Evolutionary conservation across 1,284 basidiomycete genomes (phyloP), one percentile per base, ranked within the genome.

Genomic region (Grifola frondosa): DNA sequence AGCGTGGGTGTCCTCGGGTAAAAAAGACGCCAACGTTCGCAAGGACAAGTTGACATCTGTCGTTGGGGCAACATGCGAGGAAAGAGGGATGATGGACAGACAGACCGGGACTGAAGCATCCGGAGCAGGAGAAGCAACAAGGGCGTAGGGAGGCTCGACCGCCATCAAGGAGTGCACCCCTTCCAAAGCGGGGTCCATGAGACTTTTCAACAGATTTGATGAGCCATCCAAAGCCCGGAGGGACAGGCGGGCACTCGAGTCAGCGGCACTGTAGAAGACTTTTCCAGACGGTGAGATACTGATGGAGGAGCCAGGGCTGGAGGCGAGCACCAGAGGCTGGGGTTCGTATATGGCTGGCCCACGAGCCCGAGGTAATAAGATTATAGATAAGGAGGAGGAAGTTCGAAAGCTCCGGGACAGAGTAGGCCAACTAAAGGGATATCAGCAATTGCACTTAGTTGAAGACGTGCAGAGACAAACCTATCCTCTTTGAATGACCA

Each of bases 401-500:
- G 40, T 24, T 9, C 38, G 23, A 19, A 16, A 17, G 22, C 42
- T 33, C 5, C 31, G 11, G 8, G 52, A 46, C 24, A 50, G 53
- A 1, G 40, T 36, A 9, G 59, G 48, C 39, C 54, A 37, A 37
- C 60, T 62, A 23, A 17, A 21, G 34, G 23, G 19, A 5, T 35
- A 30, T 44, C 23, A 44, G 39, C 15, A 30, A 10, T 28, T 40
- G 4, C 19, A 32, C 11, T 16, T 12, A 20, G 31, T 20, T 1
- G 15, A 15, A 26, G 16, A 24, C 3, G 15, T 6, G 12, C 20
- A 21, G 7, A 10, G 6, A 51, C 58, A 13, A 33, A 62, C 62
- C 59, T 55, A n/a, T 50, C 44, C n/a, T 46, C 35, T 12, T 36
- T 46, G 38, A 59, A 50, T 3, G 51, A 51, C 57, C 59, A 62